Evolutionary conservation across 2,329 filamentous ascomycete species (phyloP), one percentile per base, ranked within the genome.

Genomic region (Calonectria leucothoes): DNA sequence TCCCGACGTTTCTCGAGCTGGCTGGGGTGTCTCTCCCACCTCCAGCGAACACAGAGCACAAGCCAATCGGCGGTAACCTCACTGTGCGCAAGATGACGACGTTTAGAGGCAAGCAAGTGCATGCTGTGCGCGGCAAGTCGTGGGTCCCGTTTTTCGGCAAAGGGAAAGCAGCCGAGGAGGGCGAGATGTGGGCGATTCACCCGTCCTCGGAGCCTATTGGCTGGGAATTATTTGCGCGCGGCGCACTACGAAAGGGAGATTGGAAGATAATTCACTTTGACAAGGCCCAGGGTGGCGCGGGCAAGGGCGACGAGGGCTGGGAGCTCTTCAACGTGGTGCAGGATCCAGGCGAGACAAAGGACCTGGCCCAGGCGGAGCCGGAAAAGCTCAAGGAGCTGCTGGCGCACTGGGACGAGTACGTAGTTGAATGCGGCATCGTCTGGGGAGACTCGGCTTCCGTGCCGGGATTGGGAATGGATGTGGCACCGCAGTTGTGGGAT

Each of bases 101-200:
- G 4, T 87, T 84, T 78, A 80, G 82, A 37, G 87, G 86, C 6
- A 85, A 88, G 3, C 83, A 87, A 66, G 81, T 91, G 17, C 88
- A 89, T 4, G 79, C 83, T 4, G 87, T 90, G 85, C 87, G 89
- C n/a, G 89, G 88, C 7, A 76, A 71, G 64, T 76, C 74, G 27
- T 78, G 75, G 75, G 75, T 45, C 7, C 59, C 37, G 4, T 64
- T 64, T 31, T 64, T 45, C 25, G 59, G 59, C 2, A 37, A 31
- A 27, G 59, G 59, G 5, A 45, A 64, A 2, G 27, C 27, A 7
- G 59, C 39, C 37, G 59, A 64, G 12, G 33, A 45, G 0, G 11
- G 45, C 3, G 59, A 64, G 59, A 64, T 64, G 59, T 64, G 59
- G 59, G 37, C 59, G 4, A 64, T 64, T 17, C 59, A 64, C 37